Conservation (phyloP, 1,139 yeast species). For the Lizanozyma gosingica region DNA sequence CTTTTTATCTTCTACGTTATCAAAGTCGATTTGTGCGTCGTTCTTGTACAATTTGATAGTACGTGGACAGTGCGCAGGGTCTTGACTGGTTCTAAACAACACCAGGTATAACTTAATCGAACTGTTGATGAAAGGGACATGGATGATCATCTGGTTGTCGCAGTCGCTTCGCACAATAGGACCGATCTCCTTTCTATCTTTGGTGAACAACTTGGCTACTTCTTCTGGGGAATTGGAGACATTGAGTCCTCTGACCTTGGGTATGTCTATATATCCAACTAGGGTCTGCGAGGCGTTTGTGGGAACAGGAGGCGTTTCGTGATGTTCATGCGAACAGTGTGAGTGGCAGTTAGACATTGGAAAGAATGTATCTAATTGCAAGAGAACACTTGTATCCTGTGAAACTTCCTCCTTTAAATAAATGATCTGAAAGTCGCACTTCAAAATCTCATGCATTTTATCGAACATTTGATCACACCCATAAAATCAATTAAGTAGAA, state of each 20-base stretch:
- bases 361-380: no score
- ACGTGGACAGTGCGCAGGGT: conserved; percentile 53
- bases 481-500: no score
- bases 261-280: conserved; percentile 49
- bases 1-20: conserved; percentile 40
- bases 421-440: no score
- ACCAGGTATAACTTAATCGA: conserved; percentile 68
- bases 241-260: conserved; percentile 59
- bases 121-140: conserved; percentile 67
- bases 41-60: conserved; percentile 69
- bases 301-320: conserved; percentile 56
- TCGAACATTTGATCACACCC: no score
- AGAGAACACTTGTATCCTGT: no score
- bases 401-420: no score
- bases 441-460: no score
- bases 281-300: conserved; percentile 67
- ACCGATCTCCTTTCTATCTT: conserved; percentile 30
- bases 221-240: conserved; percentile 44
- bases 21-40: conserved; percentile 61
- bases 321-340: conserved; percentile 11
- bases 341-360: conserved; percentile 4
- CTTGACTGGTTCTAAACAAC: conserved; percentile 58
- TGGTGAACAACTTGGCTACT: conserved; percentile 44
- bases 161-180: conserved; percentile 64
- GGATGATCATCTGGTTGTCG: conserved; percentile 70